Percentiles rank a stretch among this genome's conserved stretches.
Conservation (phyloP, 495 filamentous ascomycete species). For the Neurospora sp. region DNA sequence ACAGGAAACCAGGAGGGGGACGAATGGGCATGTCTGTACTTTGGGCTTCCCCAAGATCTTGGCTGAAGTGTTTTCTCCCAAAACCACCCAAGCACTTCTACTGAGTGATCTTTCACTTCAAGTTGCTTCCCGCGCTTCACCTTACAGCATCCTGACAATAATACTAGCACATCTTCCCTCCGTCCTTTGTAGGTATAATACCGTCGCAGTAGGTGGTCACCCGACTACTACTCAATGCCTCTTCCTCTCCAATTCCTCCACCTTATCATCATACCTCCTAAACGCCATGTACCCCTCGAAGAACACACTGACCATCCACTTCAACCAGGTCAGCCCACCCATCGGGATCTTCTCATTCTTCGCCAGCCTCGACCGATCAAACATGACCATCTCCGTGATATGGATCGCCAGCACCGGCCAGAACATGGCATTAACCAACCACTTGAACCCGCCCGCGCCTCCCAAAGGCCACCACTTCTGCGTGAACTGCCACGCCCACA, state of each 20-base stretch:
- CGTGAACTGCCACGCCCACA: conserved; percentile 6
- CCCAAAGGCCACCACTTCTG: conserved; percentile 10
- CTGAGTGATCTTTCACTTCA: not conserved
- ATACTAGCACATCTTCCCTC: not conserved
- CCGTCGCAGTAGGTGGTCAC: not conserved
- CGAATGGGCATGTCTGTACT: not conserved
- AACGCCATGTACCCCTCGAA: conserved; percentile 31
- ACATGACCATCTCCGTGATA: conserved; percentile 25
- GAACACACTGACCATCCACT: conserved; percentile 28
- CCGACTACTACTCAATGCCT: not conserved
- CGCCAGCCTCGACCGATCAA: conserved; percentile 21
- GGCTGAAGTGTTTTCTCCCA: not conserved
- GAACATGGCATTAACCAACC: conserved; percentile 29
- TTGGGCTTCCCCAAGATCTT: not conserved
- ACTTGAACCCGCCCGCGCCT: conserved; percentile 21
- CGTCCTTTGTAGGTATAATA: not conserved
- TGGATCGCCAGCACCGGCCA: conserved; percentile 26
- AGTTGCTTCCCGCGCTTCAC: not conserved
- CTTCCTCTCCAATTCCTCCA: conserved; percentile 14
- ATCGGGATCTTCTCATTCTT: conserved; percentile 19
- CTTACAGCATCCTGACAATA: not conserved
- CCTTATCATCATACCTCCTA: conserved; percentile 29
- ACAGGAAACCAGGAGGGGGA: not conserved
- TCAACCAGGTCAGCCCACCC: conserved; percentile 23
- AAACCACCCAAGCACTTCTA: not conserved